phyloP scores from a whole-genome alignment of 139 green algal genomes.

The Micractinium conductrix region DNA sequence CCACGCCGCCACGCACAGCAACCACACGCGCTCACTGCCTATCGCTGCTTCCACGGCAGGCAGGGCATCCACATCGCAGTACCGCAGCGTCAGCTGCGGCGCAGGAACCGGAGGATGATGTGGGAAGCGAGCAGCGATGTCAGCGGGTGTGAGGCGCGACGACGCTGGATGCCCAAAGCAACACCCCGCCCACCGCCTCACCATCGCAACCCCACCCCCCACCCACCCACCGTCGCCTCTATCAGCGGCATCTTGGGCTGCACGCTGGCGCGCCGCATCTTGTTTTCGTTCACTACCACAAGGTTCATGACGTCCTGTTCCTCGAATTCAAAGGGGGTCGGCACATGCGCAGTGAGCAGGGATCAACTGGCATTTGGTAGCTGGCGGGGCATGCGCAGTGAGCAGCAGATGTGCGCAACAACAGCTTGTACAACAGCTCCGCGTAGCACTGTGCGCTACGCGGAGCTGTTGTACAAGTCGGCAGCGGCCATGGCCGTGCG shows the following conservation, averaged over 20 bases:
- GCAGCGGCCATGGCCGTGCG: background rate
- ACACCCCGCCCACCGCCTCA: background rate
- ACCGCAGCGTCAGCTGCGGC: constrained; percentile 18
- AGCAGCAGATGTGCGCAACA: background rate
- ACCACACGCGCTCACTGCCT: background rate
- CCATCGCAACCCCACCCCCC: background rate
- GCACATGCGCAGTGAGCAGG: too few relatives aligned
- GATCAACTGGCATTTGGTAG: too few relatives aligned
- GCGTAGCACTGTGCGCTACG: too few relatives aligned
- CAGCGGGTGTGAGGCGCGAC: background rate
- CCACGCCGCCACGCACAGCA: background rate
- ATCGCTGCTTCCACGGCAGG: background rate
- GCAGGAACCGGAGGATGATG: background rate
- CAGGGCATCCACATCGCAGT: constrained; percentile 39
- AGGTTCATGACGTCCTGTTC: constrained; percentile 27
- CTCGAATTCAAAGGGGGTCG: background rate
- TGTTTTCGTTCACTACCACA: constrained; percentile 36
- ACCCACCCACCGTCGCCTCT: background rate
- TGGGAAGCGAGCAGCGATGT: background rate
- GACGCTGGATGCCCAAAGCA: background rate
- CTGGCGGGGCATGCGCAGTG: background rate
- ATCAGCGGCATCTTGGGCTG: constrained; percentile 21
- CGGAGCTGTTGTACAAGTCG: background rate
- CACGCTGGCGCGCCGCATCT: constrained; percentile 16
- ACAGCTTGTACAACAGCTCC: background rate